Conservation (phyloP, 306 rosid species). For the Fagus crenata region DNA sequence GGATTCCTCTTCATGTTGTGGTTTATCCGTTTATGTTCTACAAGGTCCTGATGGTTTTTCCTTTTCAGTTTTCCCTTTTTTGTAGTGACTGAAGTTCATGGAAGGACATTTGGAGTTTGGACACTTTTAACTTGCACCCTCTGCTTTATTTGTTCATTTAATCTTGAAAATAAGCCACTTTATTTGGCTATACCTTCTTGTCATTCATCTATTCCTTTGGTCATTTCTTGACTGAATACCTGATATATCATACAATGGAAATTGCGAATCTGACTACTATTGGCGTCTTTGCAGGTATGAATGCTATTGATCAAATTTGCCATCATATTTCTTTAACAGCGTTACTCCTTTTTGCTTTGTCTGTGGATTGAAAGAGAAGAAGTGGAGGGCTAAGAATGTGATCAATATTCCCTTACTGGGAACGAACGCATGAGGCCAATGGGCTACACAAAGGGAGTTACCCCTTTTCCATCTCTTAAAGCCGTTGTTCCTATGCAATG, state of each 20-base stretch:
- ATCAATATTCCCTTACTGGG: background rate
- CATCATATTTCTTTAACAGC: slow-evolving; percentile 9
- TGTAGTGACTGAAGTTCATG: slow-evolving; percentile 94
- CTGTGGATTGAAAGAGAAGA: background rate
- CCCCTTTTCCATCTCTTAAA: background rate
- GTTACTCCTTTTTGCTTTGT: slow-evolving; percentile 12
- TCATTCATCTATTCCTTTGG: slow-evolving; percentile 88
- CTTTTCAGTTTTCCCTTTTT: background rate
- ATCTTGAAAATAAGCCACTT: slow-evolving; percentile 87
- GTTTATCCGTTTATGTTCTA: background rate
- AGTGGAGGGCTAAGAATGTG: background rate
- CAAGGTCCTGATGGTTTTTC: slow-evolving; percentile 3
- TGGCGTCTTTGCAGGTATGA: slow-evolving; percentile 83
- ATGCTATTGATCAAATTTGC: slow-evolving; percentile 14
- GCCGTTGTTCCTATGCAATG: background rate
- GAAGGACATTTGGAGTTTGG: slow-evolving; percentile 95
- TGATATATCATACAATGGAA: slow-evolving; percentile 76
- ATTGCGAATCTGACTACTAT: slow-evolving; percentile 71
- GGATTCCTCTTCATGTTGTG: background rate
- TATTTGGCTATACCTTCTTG: slow-evolving; percentile 75
- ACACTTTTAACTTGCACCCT: slow-evolving; percentile 91
- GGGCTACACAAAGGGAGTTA: background rate
- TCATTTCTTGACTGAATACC: slow-evolving; percentile 82
- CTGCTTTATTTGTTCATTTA: slow-evolving; percentile 85
- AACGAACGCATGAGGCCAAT: too few species aligned